Evolutionary conservation across 257 asterid genomes (phyloP), one percentile per base, ranked within the genome.

Genomic region (Ehretia macrophylla): DNA sequence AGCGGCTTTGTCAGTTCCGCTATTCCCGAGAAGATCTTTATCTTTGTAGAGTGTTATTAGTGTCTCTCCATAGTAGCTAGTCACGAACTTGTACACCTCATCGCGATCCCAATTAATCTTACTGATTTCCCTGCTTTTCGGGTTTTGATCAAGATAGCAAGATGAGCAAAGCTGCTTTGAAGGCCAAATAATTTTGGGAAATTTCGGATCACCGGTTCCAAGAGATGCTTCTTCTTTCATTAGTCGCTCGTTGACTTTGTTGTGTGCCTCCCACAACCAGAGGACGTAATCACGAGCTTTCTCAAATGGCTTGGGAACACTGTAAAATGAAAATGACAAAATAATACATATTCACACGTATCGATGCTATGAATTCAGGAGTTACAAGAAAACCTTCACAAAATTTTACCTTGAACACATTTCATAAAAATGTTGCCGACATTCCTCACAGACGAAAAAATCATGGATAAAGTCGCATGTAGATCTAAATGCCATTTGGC

Each of bases 191-290:
- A 62, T 51, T 77, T 93, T 93, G 0, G 95, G 97, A 72, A 81
- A 89, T 32, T 79, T 78, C 0, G 99, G 99, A 70, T 93, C 99
- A 14, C 62, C 92, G 4, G 90, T 83, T 64, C 58, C 78, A 1
- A 73, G 80, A 20, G 85, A 67, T 48, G 76, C 79, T 70, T 93
- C 99, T 17, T 67, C 96, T 75, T 81, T 87, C 90, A 67, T 81
- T 46, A 93, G 81, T 62, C 96, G 77, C 62, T 77, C 73, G 39
- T 93, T 93, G 21, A 89, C 97, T 75, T 85, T 72, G 80, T 93
- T 93, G 83, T 93, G 99, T 0, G 94, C 76, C 0, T 71, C 63
- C 99, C 99, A 93, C 63, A 93, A 75, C 99, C 99, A 93, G 46
- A 93, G 85, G 65, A 63, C 74, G 5, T 74, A 83, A 39, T 92